Percentiles rank a stretch among this genome's conserved stretches.
Conservation (phyloP, 768 basidiomycete species). For the Amanita pallidorosea region DNA sequence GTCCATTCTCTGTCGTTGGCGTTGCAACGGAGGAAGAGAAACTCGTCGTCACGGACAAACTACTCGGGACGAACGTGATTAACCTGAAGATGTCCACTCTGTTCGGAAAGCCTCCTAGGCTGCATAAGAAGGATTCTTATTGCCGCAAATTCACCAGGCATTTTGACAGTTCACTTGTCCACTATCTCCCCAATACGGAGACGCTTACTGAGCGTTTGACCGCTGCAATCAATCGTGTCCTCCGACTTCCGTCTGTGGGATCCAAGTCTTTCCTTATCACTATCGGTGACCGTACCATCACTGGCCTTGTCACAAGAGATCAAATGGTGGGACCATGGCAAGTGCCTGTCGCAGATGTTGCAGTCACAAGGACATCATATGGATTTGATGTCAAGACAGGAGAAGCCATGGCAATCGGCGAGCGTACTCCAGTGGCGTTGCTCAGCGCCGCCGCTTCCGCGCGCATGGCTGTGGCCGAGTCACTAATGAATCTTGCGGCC, state of each 20-base stretch:
- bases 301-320: slow-evolving; percentile 89
- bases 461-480: slow-evolving; percentile 91
- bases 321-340: slow-evolving; percentile 99
- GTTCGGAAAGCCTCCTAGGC: slow-evolving; percentile 92
- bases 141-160: slow-evolving; percentile 21
- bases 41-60: slow-evolving; percentile 81
- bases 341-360: slow-evolving; percentile 94
- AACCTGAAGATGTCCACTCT: slow-evolving; percentile 88
- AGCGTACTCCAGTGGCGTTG: slow-evolving; percentile 88
- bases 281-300: slow-evolving; percentile 91
- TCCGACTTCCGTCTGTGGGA: slow-evolving; percentile 85
- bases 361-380: slow-evolving; percentile 90
- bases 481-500: slow-evolving; percentile 85
- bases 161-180: slow-evolving; percentile 66
- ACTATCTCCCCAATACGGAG: slow-evolving; percentile 43
- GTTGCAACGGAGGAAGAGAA: slow-evolving; percentile 73
- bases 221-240: slow-evolving; percentile 67
- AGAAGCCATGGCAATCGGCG: slow-evolving; percentile 99
- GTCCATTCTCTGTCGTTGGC: slow-evolving; percentile 90
- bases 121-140: slow-evolving; percentile 64
- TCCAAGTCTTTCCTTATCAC: slow-evolving; percentile 98
- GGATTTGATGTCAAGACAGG: slow-evolving; percentile 79
- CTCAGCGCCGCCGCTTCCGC: slow-evolving; percentile 85
- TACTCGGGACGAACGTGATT: slow-evolving; percentile 73
- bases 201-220: slow-evolving; percentile 39